phyloP scores from a whole-genome alignment of 140 eudicot species.

The Stevia rebaudiana region DNA sequence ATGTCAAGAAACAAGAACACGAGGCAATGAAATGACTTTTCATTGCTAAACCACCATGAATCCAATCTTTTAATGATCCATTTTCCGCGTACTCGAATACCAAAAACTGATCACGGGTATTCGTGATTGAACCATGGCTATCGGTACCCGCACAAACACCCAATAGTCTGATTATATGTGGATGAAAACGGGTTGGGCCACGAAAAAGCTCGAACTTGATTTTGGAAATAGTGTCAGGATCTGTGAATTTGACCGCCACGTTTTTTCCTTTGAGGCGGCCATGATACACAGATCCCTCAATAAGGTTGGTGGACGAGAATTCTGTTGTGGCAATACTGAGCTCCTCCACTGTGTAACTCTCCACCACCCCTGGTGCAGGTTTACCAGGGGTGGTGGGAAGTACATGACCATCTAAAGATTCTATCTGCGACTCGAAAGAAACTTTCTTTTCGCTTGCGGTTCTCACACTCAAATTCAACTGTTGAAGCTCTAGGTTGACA shows the following conservation, averaged over 20 bases:
- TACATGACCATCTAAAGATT: slow-evolving; percentile 49
- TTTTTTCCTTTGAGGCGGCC: slow-evolving; percentile 75
- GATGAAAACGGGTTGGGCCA: slow-evolving; percentile 53
- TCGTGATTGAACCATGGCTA: background rate
- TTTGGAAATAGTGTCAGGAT: slow-evolving; percentile 37
- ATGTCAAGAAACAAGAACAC: slow-evolving; percentile 69
- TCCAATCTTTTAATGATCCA: slow-evolving; percentile 90
- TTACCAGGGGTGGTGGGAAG: slow-evolving; percentile 46
- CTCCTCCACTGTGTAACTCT: slow-evolving; percentile 62
- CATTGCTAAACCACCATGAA: slow-evolving; percentile 92
- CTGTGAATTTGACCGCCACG: slow-evolving; percentile 51
- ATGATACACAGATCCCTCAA: slow-evolving; percentile 69
- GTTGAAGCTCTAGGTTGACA: slow-evolving; percentile 61
- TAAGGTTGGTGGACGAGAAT: slow-evolving; percentile 54
- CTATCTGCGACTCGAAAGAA: slow-evolving; percentile 69
- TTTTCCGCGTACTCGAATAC: slow-evolving; percentile 76
- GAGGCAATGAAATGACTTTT: slow-evolving; percentile 90
- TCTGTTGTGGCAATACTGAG: slow-evolving; percentile 55
- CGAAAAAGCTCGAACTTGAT: slow-evolving; percentile 54
- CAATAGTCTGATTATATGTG: slow-evolving; percentile 53
- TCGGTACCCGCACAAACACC: slow-evolving; percentile 41
- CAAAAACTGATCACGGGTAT: slow-evolving; percentile 32
- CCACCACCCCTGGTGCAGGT: slow-evolving; percentile 36
- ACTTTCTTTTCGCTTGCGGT: slow-evolving; percentile 76
- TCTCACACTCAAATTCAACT: slow-evolving; percentile 61